Base-by-base conservation (phyloP, 1,284 basidiomycete genomes). In the Fomitiporia mediterranea region DNA sequence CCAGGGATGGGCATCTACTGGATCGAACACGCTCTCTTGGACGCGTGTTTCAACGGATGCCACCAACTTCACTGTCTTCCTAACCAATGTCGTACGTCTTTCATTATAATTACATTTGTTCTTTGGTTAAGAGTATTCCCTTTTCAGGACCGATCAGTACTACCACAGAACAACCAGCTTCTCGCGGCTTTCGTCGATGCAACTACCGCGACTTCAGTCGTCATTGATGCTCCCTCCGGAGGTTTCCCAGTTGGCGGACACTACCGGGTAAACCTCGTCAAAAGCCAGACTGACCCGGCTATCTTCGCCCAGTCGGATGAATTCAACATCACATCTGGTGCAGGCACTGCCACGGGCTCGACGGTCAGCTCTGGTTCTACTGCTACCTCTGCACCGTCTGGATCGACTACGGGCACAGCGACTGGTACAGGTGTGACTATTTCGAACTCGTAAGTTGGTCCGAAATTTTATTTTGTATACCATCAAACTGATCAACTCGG, bases 261-360 rank as follows among this genome's bases (percentile, higher is more conserved):
- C 52, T 90, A 77, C 79, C 83, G 81, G 55, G 76, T 93, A 68
- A 90, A 91, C 74, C 68, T 93, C 32, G 80, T 85, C 61, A 63
- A 74, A 64, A 73, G 79, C 60, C 61, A 74, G 3, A 56, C 76
- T 27, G 57, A 79, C 46, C 66, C 76, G 17, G 68, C 70, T 54
- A 80, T 90, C 60, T 73, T 78, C 52, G 86, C 89, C 44, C 87
- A 92, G 70, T 90, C 70, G 2, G 51, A 58, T 28, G 64, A 69
- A 58, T 73, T 73, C 64, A 70, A 70, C 63, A 73, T 61, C 38
- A 51, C 51, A 23, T 43, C 51, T 27, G 57, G 57, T 17, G 11
- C 37, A 2, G 38, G 53, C 30, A 28, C 48, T 21, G 37, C 48
- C 5, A 49, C 57, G 8, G 53, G 19, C 34, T 27, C 52, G 28